phyloP scores from a whole-genome alignment of 345 rosid species.

The Sisymbrium altissimum region DNA sequence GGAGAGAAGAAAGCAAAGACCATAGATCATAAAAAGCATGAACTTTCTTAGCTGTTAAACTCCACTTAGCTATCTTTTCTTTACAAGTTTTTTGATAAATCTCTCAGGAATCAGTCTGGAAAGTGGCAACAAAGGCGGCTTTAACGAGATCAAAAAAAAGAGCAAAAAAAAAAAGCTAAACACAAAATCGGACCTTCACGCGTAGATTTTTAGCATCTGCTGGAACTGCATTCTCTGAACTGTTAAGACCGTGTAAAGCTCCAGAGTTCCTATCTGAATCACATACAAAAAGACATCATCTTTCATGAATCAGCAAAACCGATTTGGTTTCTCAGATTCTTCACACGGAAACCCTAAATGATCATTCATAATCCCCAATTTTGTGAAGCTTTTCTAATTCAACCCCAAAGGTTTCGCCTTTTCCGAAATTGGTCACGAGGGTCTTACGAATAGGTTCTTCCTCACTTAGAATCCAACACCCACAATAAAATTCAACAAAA shows the following conservation, averaged over 20 bases:
- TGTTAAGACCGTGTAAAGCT: conserved; percentile 50
- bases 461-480: neutral
- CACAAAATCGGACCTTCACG: conserved; percentile 57
- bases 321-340: conserved; percentile 12
- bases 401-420: neutral
- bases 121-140: neutral
- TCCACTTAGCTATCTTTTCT: neutral
- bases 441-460: neutral
- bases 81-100: neutral
- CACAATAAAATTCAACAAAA: conserved; percentile 11
- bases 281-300: conserved; percentile 3
- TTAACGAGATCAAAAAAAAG: neutral
- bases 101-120: neutral
- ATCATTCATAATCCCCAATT: conserved; percentile 8
- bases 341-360: conserved; percentile 17
- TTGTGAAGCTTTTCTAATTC: neutral
- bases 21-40: conserved; percentile 2
- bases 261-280: conserved; percentile 68
- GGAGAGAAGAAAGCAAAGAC: neutral
- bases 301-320: neutral
- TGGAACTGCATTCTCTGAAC: conserved; percentile 44
- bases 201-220: conserved; percentile 78
- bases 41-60: neutral
- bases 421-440: neutral
- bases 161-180: neutral